phyloP scores from a whole-genome alignment of 805 yeast species.

The Wickerhamiella sergipiensis region DNA sequence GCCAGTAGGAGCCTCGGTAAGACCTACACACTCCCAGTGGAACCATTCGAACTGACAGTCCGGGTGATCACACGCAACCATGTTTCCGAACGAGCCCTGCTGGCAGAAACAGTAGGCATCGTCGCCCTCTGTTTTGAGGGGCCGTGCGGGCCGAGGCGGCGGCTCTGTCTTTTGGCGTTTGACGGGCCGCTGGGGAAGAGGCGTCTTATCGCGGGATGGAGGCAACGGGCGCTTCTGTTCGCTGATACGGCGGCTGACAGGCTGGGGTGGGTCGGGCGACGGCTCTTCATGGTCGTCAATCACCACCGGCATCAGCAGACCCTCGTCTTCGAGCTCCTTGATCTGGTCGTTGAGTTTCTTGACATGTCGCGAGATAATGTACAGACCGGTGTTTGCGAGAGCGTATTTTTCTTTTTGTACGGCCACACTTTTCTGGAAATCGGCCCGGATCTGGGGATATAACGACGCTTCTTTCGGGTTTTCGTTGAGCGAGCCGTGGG shows the following conservation, averaged over 20 bases:
- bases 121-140: constrained; percentile 41
- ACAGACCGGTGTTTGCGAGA: constrained; percentile 72
- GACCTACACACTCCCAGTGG: constrained; percentile 89
- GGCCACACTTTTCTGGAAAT: constrained; percentile 41
- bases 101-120: constrained; percentile 77
- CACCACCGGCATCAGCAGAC: constrained; percentile 42
- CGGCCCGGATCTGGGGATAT: constrained; percentile 53
- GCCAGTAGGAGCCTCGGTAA: constrained; percentile 78
- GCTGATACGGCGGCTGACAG: constrained; percentile 1
- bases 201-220: not conserved
- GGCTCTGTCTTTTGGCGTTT: constrained; percentile 1
- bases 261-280: constrained; percentile 10
- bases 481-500: constrained; percentile 66
- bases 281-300: constrained; percentile 11
- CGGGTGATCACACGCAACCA: constrained; percentile 92
- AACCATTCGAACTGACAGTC: constrained; percentile 90
- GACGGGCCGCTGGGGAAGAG: not conserved
- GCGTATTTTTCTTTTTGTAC: constrained; percentile 68
- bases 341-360: constrained; percentile 62
- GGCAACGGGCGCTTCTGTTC: constrained; percentile 3
- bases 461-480: constrained; percentile 69
- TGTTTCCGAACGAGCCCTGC: constrained; percentile 85
- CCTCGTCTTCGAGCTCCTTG: constrained; percentile 62
- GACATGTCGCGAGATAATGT: constrained; percentile 62
- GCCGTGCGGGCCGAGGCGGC: constrained; percentile 1